These are phyloP conservation scores for Triangularia setosa DNA, from an alignment of 2,329 filamentous ascomycete species.

Conservation along the genomic window DNA sequence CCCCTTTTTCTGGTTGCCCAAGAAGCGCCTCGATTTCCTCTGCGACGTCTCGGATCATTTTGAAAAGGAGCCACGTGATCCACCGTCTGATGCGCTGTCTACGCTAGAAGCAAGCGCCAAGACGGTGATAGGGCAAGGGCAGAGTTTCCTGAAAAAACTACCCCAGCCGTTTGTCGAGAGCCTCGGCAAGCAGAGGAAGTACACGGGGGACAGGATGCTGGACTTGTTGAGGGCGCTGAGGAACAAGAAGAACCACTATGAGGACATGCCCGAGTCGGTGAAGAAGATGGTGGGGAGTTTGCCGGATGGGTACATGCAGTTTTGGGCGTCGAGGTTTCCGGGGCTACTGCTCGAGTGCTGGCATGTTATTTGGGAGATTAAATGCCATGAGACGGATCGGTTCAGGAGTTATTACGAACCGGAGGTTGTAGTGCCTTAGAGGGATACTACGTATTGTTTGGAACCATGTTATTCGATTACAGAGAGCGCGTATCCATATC, in stretches of 20 bases:
- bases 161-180: slow-evolving; percentile 83
- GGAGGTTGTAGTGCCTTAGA: slow-evolving; percentile 30
- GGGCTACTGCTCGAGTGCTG: slow-evolving; percentile 75
- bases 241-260: slow-evolving; percentile 98
- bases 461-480: too few species aligned
- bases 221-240: slow-evolving; percentile 84
- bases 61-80: slow-evolving; percentile 84
- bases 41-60: slow-evolving; percentile 96
- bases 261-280: slow-evolving; percentile 83
- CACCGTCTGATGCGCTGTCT: slow-evolving; percentile 64
- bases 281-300: slow-evolving; percentile 66
- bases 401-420: slow-evolving; percentile 70
- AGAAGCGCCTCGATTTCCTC: slow-evolving; percentile 87
- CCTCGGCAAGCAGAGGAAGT: slow-evolving; percentile 91
- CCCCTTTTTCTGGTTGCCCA: slow-evolving; percentile 91
- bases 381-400: slow-evolving; percentile 58
- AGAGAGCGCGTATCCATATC: too few species aligned
- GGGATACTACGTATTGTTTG: too few species aligned
- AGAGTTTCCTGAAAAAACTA: slow-evolving; percentile 74
- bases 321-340: slow-evolving; percentile 80
- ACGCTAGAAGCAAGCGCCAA: slow-evolving; percentile 54
- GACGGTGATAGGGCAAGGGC: slow-evolving; percentile 46
- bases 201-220: slow-evolving; percentile 76
- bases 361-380: slow-evolving; percentile 64
- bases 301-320: slow-evolving; percentile 76